Conservation (phyloP, 1,139 yeast species). For the Kluyveromyces marxianus region DNA sequence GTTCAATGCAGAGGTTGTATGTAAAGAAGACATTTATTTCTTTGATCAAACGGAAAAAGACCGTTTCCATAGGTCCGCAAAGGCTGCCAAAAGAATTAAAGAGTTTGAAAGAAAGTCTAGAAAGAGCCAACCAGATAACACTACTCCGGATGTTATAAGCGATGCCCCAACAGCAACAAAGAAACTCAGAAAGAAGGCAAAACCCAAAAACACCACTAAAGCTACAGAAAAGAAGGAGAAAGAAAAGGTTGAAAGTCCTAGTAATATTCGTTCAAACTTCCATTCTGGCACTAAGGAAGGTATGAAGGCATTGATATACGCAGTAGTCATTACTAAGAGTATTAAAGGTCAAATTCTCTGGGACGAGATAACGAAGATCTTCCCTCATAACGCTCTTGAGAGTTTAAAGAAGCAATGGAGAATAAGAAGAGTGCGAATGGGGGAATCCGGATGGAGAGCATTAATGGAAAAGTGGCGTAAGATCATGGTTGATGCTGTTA, state of each 20-base stretch:
- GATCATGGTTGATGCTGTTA: conserved; percentile 24
- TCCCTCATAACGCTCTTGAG: conserved; percentile 27
- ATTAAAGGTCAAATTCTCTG: conserved; percentile 29
- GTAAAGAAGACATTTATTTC: conserved; percentile 28
- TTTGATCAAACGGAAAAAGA: conserved; percentile 28
- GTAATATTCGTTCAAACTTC: conserved; percentile 4
- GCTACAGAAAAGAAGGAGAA: not conserved
- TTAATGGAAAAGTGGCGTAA: conserved; percentile 28
- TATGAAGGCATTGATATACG: conserved; percentile 21
- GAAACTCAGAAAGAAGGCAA: not conserved
- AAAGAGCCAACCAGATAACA: not conserved
- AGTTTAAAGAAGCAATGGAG: conserved; percentile 30
- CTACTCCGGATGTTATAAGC: not conserved
- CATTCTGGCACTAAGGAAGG: conserved; percentile 23
- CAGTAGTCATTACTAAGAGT: conserved; percentile 29
- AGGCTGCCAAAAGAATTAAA: conserved; percentile 27
- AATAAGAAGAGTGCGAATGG: conserved; percentile 26
- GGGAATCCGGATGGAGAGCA: conserved; percentile 29
- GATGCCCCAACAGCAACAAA: not conserved
- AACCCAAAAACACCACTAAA: not conserved
- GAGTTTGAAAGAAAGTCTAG: conserved; percentile 19
- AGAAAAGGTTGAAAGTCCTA: not conserved
- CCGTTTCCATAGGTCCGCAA: conserved; percentile 24
- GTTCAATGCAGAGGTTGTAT: conserved; percentile 21
- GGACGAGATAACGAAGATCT: conserved; percentile 24